Percentiles rank a stretch among this genome's conserved stretches.
Evolutionary conservation across 495 filamentous ascomycete species (phyloP).

Genomic region (Annulohypoxylon stygium): DNA sequence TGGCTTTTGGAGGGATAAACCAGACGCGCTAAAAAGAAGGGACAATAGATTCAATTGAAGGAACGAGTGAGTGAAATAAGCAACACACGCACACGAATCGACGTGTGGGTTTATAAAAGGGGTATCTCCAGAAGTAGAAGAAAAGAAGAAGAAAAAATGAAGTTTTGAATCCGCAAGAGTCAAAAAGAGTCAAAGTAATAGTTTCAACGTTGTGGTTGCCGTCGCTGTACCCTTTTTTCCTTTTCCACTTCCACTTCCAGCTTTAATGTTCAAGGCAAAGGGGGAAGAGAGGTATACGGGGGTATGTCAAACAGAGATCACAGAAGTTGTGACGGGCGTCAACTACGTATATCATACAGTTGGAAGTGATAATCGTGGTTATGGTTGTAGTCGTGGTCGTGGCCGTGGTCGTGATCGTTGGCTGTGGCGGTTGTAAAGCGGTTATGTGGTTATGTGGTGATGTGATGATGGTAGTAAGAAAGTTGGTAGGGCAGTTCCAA

Average conservation of each 20-base stretch:
- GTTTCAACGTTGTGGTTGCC: constrained; percentile 1
- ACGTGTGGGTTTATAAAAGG: constrained; percentile 52
- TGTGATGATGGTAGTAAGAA: not conserved
- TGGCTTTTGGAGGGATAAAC: constrained; percentile 28
- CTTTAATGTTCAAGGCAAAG: not conserved
- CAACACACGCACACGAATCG: constrained; percentile 50
- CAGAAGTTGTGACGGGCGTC: constrained; percentile 33
- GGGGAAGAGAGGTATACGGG: constrained; percentile 1
- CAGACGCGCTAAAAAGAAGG: constrained; percentile 41
- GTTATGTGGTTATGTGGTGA: constrained; percentile 4
- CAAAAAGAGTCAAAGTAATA: constrained; percentile 27
- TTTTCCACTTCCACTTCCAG: constrained; percentile 8
- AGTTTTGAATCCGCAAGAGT: constrained; percentile 28
- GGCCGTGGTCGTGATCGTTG: not conserved
- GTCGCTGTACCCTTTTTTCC: constrained; percentile 3
- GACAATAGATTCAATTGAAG: constrained; percentile 48
- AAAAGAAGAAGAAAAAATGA: constrained; percentile 9
- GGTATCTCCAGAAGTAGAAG: constrained; percentile 48
- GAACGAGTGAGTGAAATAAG: constrained; percentile 52
- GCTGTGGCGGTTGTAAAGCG: constrained; percentile 4
- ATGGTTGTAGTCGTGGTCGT: not conserved
- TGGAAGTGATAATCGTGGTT: constrained; percentile 1
- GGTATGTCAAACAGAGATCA: constrained; percentile 14
- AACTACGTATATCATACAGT: constrained; percentile 18
- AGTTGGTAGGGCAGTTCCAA: constrained; percentile 34